Evolutionary conservation across 2,329 filamentous ascomycete species (phyloP).

Genomic region (Pleomassaria siparia): DNA sequence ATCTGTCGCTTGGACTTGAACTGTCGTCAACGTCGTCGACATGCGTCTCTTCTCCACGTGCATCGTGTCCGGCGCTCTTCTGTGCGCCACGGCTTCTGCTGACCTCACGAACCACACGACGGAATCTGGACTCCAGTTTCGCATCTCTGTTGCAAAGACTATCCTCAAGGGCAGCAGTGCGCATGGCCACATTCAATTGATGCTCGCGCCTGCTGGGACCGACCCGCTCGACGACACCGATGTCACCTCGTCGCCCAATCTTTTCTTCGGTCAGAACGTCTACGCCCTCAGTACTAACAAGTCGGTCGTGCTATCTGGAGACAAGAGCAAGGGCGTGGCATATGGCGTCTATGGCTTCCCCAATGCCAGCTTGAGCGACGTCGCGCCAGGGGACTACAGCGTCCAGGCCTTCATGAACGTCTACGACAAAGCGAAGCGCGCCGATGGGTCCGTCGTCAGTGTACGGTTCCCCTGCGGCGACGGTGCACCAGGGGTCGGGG

Average conservation of each 20-base stretch:
- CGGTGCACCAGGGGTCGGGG: conserved; percentile 31
- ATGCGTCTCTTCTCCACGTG: neutral
- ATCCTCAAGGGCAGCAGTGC: conserved; percentile 28
- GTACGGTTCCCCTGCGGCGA: conserved; percentile 43
- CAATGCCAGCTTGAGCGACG: conserved; percentile 32
- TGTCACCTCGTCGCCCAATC: conserved; percentile 36
- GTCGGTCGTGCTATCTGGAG: conserved; percentile 29
- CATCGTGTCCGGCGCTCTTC: conserved; percentile 7
- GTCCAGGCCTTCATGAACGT: conserved; percentile 40
- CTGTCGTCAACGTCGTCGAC: too few species aligned
- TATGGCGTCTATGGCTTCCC: conserved; percentile 39
- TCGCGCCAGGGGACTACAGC: conserved; percentile 34
- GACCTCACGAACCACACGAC: neutral
- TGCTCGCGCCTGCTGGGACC: conserved; percentile 38
- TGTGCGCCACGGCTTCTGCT: neutral
- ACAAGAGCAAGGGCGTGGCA: conserved; percentile 24
- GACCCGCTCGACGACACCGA: conserved; percentile 42
- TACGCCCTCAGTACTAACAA: conserved; percentile 22
- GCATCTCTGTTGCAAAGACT: conserved; percentile 29
- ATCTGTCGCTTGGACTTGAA: too few species aligned
- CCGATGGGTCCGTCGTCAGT: conserved; percentile 40
- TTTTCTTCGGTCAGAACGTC: conserved; percentile 44
- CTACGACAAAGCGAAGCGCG: conserved; percentile 39
- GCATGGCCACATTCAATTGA: conserved; percentile 35
- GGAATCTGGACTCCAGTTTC: conserved; percentile 15